Evolutionary conservation across 2,329 filamentous ascomycete genomes (phyloP), one percentile per base, ranked within the genome.

Genomic region (Colletotrichum sp.): DNA sequence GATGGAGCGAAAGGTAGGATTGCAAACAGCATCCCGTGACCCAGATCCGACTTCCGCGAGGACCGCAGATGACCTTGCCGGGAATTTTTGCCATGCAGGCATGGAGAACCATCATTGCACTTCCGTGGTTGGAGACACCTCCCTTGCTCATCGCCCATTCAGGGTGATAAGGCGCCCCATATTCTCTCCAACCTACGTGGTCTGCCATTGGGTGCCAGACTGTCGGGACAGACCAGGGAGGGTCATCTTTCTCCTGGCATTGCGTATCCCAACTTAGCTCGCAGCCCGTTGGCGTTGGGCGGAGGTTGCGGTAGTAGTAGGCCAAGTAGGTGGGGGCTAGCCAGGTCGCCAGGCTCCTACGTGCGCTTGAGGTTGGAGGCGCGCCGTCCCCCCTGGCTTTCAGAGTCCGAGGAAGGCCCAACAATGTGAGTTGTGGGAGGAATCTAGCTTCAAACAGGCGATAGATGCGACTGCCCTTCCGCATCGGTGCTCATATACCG

Each of bases 11-110:
- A 52, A 21, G 34, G 12, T 61, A 26, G 67, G 26, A 15, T 48
- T 63, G 36, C 26, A 48, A 64, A 39, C 8, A 32, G 24, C 57
- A 24, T 52, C 26, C 36, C 57, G 36, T 55, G 67, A 52, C 28
- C 28, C 57, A 57, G 59, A 34, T 55, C 55, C 68, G 21, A 63
- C 67, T 36, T 32, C 67, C 72, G 63, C 61, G 28, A 67, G 72
- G n/a, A 21, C 36, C 21, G 68, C 34, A 13, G 67, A 59, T 68
- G 55, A 72, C 64, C 59, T 64, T 64, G 43, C 70, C 73, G 64
- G 64, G 59, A 15, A 60, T 26, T 73, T 72, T 67, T 65, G 73
- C 55, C 70, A 73, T 73, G 73, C 73, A 69, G 57, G 57, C 36
- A 64, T 34, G 48, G 63, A 26, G 69, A 67, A 59, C 26, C 60